Evolutionary conservation across 768 basidiomycete species (phyloP).

Genomic region (Mycena venus): DNA sequence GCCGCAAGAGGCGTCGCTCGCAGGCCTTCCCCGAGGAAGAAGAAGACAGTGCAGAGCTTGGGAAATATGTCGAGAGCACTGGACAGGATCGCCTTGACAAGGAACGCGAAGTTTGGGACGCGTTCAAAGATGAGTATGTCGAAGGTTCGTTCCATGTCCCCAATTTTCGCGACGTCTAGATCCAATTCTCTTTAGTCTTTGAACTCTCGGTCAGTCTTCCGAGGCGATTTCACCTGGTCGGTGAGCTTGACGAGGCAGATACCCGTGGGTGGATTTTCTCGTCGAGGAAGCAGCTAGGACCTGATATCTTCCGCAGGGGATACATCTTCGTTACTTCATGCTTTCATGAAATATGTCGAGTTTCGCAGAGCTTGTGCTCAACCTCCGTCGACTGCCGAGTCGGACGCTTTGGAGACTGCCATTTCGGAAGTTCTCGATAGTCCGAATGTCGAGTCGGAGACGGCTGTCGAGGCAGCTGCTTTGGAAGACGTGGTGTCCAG

Average conservation of each 20-base stretch:
- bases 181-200: constrained; percentile 61
- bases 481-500: not conserved
- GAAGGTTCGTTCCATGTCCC: constrained; percentile 59
- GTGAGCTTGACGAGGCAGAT: constrained; percentile 78
- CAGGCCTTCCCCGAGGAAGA: constrained; percentile 51
- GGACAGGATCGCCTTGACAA: constrained; percentile 52
- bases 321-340: not conserved
- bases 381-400: not conserved
- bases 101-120: constrained; percentile 79
- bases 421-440: not conserved
- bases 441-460: not conserved
- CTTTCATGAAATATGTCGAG: constrained; percentile 24
- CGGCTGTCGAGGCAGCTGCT: not conserved
- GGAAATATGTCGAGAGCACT: constrained; percentile 16
- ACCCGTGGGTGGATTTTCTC: not conserved
- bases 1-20: constrained; percentile 65
- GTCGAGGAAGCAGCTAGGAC: not conserved
- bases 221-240: constrained; percentile 76
- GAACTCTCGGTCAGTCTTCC: constrained; percentile 83
- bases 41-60: constrained; percentile 14
- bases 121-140: constrained; percentile 83
- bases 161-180: not conserved
- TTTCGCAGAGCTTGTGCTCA: constrained; percentile 11
- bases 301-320: constrained; percentile 14
- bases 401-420: not conserved